Conservation (phyloP, 768 basidiomycete genomes). For the Calocera viscosa region DNA sequence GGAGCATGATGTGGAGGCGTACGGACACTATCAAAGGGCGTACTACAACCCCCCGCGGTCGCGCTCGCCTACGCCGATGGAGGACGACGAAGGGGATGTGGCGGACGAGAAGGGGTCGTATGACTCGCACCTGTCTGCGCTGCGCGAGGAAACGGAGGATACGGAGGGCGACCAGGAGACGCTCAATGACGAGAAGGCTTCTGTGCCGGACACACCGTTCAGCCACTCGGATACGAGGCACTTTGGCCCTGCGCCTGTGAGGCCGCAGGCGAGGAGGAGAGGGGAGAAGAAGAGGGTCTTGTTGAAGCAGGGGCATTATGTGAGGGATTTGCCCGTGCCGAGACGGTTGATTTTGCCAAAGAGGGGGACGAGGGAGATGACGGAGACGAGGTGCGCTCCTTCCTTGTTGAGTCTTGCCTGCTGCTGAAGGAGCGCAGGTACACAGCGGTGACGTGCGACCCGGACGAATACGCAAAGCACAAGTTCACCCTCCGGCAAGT, state of each 20-base stretch:
- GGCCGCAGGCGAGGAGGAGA: conserved; percentile 62
- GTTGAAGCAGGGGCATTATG: conserved; percentile 77
- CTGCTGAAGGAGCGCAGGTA: conserved; percentile 21
- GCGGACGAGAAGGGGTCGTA: background rate
- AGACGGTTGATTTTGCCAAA: conserved; percentile 68
- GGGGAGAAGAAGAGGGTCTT: conserved; percentile 67
- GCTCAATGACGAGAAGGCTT: background rate
- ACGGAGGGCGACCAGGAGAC: background rate
- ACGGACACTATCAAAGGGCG: background rate
- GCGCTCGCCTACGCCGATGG: conserved; percentile 3
- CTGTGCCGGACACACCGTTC: background rate
- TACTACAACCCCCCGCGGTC: background rate
- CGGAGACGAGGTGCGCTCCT: conserved; percentile 45
- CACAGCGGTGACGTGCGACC: conserved; percentile 87
- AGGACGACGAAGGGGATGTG: background rate
- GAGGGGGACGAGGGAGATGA: conserved; percentile 58
- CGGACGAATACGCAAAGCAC: conserved; percentile 75
- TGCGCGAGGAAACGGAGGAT: background rate
- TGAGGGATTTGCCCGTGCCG: conserved; percentile 73
- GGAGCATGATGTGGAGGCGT: conserved; percentile 4
- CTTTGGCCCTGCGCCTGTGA: conserved; percentile 77
- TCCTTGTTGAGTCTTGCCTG: conserved; percentile 9
- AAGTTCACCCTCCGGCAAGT: conserved; percentile 80
- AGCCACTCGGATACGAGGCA: conserved; percentile 42
- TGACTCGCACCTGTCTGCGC: too few relatives aligned